Conservation (phyloP, 2,329 filamentous ascomycete genomes). For the Exophiala alcalophila region DNA sequence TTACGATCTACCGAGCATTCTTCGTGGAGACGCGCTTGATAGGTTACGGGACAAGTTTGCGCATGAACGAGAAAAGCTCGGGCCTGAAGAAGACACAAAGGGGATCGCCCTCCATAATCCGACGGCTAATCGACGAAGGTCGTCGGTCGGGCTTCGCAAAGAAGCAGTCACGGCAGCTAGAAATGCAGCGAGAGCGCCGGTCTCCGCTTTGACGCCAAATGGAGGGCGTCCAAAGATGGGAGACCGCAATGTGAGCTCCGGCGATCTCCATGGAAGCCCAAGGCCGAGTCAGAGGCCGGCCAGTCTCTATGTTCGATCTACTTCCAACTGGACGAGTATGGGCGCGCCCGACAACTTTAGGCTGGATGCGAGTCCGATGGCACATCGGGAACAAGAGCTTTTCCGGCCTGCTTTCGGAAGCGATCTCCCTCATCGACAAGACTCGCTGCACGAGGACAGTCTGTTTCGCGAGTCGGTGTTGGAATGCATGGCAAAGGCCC, state of each 20-base stretch:
- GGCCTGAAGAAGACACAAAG: constrained; percentile 77
- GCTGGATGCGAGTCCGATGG: constrained; percentile 40
- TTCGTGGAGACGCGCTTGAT: constrained; percentile 77
- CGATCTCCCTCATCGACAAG: constrained; percentile 48
- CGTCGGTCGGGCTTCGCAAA: constrained; percentile 72
- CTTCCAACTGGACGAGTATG: constrained; percentile 20
- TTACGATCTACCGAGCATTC: constrained; percentile 85
- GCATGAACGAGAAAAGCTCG: constrained; percentile 76
- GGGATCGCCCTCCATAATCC: constrained; percentile 94
- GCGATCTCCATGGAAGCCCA: constrained; percentile 57
- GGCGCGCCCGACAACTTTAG: constrained; percentile 11
- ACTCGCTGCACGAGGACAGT: constrained; percentile 82
- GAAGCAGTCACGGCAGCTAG: constrained; percentile 72
- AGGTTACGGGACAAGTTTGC: constrained; percentile 91
- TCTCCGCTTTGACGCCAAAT: constrained; percentile 18
- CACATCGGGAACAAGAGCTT: constrained; percentile 41
- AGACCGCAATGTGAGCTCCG: constrained; percentile 58
- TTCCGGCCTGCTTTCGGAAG: constrained; percentile 35
- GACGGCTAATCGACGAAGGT: constrained; percentile 63
- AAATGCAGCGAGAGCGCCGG: constrained; percentile 40
- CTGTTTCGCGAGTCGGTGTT: constrained; percentile 86
- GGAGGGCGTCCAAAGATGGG: constrained; percentile 28
- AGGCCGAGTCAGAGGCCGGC: constrained; percentile 20
- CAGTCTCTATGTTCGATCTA: constrained; percentile 19
- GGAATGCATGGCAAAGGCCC: constrained; percentile 92